Evolutionary conservation across 768 basidiomycete species (phyloP), one percentile per base, ranked within the genome.

Genomic region (Wakefieldia striispora): DNA sequence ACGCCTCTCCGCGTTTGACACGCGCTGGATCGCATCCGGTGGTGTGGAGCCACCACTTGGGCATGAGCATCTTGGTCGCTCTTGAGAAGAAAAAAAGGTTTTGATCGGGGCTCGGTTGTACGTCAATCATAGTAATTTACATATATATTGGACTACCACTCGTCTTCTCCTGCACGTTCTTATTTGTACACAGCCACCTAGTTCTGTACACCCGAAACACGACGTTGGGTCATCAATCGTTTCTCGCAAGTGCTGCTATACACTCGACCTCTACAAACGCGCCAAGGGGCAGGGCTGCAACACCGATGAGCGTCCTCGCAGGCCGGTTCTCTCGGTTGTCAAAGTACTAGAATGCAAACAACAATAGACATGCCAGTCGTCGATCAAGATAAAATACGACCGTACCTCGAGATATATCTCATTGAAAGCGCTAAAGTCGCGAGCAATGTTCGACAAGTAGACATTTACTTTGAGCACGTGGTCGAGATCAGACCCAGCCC

Each of bases 261-360:
- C 80, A 83, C 53, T 84, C 83, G 29, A 84, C 76, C 71, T 85
- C 83, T 26, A 85, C 73, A 47, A 74, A 75, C 8, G 77, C 79
- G 14, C 77, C 75, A 47, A 77, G 37, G 1, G 83, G 80, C 34
- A 85, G 72, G 8, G 68, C 61, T 3, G 72, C 73, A 12, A 83
- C 82, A 7, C 79, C 81, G 16, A 85, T 63, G 59, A 81, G 82
- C 20, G 82, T 83, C 37, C 82, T 72, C 6, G 81, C 80, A 13
- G 81, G 83, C 51, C 78, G 66, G 19, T 64, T 70, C 12, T 67
- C 65, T 44, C 1, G 17, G 23, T 62, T 62, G 19, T 70, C 61
- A 50, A 82, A 81, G 58, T 77, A 81, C 81, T 83, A 41, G 19
- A 7, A 19, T 31, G 19, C 33, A 34, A 23, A 35, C 34, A 21